Conservation (phyloP, 192 early-diverging fungal genomes). For the Haplosporangium gracile region DNA sequence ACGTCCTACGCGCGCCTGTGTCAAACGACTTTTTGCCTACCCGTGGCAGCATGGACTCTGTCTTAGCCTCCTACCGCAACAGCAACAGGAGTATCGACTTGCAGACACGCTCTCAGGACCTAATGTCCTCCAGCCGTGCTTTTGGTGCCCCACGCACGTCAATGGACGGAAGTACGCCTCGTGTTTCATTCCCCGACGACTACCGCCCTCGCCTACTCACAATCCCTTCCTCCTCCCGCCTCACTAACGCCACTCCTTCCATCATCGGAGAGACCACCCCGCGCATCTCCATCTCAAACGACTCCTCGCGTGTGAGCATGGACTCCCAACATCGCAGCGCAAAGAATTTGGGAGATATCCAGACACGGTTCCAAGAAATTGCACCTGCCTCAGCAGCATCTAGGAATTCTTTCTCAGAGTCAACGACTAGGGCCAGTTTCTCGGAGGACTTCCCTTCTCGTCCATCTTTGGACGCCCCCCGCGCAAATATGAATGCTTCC, state of each 20-base stretch:
- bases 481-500: neutral
- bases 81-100: neutral
- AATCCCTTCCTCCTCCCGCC: neutral
- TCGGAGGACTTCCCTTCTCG: constrained; percentile 14
- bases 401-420: neutral
- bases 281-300: neutral
- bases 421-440: constrained; percentile 9
- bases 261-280: neutral
- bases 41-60: constrained; percentile 13
- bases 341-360: neutral
- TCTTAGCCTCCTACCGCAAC: neutral
- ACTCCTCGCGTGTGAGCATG: neutral
- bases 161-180: neutral
- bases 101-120: neutral
- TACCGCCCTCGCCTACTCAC: neutral
- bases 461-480: neutral
- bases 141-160: neutral
- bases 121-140: neutral
- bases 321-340: neutral
- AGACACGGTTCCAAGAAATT: neutral
- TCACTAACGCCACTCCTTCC: neutral
- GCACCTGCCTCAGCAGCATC: neutral
- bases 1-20: neutral
- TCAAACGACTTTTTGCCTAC: neutral
- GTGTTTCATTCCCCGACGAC: neutral